Base-by-base conservation (phyloP, 129 eudicot species). In the Erigeron canadensis region DNA sequence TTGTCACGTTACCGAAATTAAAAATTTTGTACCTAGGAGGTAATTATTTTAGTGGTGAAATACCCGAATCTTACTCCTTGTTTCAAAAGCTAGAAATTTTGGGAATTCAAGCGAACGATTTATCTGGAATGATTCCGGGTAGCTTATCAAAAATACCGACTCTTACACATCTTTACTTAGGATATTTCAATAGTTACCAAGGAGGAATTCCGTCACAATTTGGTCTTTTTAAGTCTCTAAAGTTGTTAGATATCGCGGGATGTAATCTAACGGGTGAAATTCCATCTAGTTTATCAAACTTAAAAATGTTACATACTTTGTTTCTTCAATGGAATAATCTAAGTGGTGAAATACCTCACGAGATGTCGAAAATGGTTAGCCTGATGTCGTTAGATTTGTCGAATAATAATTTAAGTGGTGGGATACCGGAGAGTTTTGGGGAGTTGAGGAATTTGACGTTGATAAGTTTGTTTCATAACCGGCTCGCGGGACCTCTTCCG, bases 151-250 rank as follows among this genome's bases (percentile, higher is more conserved):
- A 28, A n/a, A 28, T 95, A 12, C 74, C 86, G 12, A 80, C 73
- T 6, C 86, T 95, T 5, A 41, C 67, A 4, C 69, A 71, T 9
- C 81, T 95, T 0, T 70, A 6, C 4, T 22, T 95, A 0, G 97
- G 98, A 0, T 94, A 87, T 46, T 86, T 0, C 71, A 95, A 95
- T 66, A 22, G 21, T 8, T 95, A 76, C 37, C 43, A 54, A 19
- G 96, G 96, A 6, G 99, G 99, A 0, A 87, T 95, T 12, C 99
- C 99, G 21, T 50, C 80, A n/a, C 91, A 95, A 51, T 78, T 95
- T 1, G 97, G 97, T 16, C 21, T 10, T 0, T 46, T 90, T 11
- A 71, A 61, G 6, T 50, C 86, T 10, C 63, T 95, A n/a, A 57
- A 62, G 7, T 21, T 80, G 8, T 79, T 95, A 2, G 94, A 90